Percentiles rank a stretch among this genome's conserved stretches.
These are phyloP conservation scores for Phlyctochytrium bullatum DNA, from an alignment of 192 early-diverging fungal species.

Conservation along the genomic window DNA sequence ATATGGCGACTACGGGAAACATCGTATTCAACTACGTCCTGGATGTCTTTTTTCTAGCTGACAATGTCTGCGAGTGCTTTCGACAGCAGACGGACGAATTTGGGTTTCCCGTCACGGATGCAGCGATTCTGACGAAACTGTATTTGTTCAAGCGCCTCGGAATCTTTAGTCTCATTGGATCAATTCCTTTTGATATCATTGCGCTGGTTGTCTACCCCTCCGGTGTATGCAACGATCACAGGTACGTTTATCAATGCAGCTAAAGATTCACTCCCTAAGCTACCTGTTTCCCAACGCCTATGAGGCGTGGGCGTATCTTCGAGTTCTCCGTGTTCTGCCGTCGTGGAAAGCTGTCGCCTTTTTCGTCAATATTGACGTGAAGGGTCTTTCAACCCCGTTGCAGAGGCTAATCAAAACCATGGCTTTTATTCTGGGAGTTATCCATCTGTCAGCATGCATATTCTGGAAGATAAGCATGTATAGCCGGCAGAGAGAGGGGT, in stretches of 20 bases:
- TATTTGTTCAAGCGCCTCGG: neutral
- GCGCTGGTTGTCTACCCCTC: neutral
- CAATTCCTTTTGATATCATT: neutral
- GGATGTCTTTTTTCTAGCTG: neutral
- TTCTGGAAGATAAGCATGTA: constrained; percentile 2
- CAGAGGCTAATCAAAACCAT: constrained; percentile 2
- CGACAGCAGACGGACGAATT: neutral
- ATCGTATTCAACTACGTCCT: neutral
- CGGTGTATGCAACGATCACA: neutral
- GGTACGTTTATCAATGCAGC: neutral
- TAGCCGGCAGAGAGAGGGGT: neutral
- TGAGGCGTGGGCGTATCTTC: neutral
- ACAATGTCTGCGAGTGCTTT: neutral
- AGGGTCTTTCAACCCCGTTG: neutral
- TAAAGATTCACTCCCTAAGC: neutral
- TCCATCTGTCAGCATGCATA: neutral
- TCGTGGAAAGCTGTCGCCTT: neutral
- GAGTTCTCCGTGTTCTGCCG: neutral
- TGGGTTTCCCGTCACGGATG: neutral
- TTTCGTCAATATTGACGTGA: neutral
- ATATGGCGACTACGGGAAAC: neutral
- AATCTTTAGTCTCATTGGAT: neutral
- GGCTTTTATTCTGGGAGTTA: neutral
- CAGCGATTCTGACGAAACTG: neutral
- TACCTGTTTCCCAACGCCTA: constrained; percentile 1